Base-by-base conservation (phyloP, 306 rosid genomes). In the Phaseolus lunatus region DNA sequence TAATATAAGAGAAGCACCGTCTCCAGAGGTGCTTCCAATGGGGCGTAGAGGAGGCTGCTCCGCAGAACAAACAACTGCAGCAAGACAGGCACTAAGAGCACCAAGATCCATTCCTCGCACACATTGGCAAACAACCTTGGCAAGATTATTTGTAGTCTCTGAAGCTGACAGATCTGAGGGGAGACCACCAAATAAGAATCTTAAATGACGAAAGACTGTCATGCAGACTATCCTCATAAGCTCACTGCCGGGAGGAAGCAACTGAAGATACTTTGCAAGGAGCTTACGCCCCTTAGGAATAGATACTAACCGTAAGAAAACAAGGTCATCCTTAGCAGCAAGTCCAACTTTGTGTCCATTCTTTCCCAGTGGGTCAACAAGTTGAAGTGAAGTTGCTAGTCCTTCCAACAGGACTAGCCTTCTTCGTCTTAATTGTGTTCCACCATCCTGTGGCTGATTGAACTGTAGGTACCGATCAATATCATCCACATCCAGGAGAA, bases 41-140 rank as follows among this genome's bases (percentile, higher is more conserved):
- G 88, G 90, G 2, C 88, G 88, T 0, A 87, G 79, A 53, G 90
- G 90, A 24, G 90, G 90, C 70, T 82, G 90, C 81, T 87, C 90
- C 10, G 90, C 73, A 54, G 90, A 87, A 68, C 90, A 87, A 82
- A 87, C 90, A 10, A 87, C 90, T 61, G 90, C 90, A 35, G 87
- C 90, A 79, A 87, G 90, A 78, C 90, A 87, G 70, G 90, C 86
- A 82, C 90, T 78, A 19, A 87, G 86, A 10, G 83, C 82, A 72
- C 88, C 74, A 18, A 87, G 79, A 80, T 84, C 88, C 90, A 87
- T 87, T 69, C 85, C 85, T 73, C 49, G 77, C 43, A 87, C 86
- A 72, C 90, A 87, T 3, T 80, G 80, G 65, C 83, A 87, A 71
- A 87, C 88, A 76, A 67, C 73, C 79, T 59, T 82, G 8, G 90